A percentile compares a stretch with the other conserved stretches of the same genome.
Evolutionary conservation across 345 rosid species (phyloP).

Genomic region (Brassica cretica): DNA sequence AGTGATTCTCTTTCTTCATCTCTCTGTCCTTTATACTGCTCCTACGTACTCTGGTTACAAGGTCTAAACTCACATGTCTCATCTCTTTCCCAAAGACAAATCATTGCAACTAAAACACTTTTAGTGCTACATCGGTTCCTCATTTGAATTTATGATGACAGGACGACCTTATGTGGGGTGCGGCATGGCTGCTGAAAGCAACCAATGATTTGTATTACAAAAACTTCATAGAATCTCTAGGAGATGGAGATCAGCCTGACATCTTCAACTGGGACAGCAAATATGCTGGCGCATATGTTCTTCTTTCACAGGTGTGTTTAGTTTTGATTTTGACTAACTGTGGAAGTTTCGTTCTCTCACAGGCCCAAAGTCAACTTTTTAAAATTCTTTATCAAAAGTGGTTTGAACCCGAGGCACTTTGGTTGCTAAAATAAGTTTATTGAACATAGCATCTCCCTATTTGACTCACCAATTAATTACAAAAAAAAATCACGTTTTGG

Average conservation of each 20-base stretch:
- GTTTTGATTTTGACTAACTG: not conserved
- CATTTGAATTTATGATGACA: constrained; percentile 20
- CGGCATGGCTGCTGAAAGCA: constrained; percentile 63
- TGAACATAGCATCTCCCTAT: not conserved
- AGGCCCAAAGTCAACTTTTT: no score
- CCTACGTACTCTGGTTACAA: constrained; percentile 71
- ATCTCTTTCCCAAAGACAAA: no score
- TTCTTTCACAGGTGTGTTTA: constrained; percentile 62
- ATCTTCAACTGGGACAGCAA: constrained; percentile 36
- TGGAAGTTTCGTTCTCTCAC: no score
- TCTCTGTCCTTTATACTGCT: constrained; percentile 85
- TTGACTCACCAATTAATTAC: constrained; percentile 1
- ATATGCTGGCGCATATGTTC: constrained; percentile 79
- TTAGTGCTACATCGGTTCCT: no score
- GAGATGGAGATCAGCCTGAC: constrained; percentile 76
- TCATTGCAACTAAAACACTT: no score
- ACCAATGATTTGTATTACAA: constrained; percentile 63
- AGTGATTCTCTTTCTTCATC: constrained; percentile 82
- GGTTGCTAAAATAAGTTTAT: no score
- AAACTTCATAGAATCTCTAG: constrained; percentile 58
- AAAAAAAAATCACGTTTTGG: not conserved
- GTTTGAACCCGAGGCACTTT: no score
- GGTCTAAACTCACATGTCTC: constrained; percentile 38
- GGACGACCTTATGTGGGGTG: constrained; percentile 94
- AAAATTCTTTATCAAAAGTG: no score